Percentiles rank a stretch among this genome's conserved stretches.
These are phyloP conservation scores for Fusarium subtropicale DNA, from an alignment of 2,329 filamentous ascomycete species.

Conservation along the genomic window DNA sequence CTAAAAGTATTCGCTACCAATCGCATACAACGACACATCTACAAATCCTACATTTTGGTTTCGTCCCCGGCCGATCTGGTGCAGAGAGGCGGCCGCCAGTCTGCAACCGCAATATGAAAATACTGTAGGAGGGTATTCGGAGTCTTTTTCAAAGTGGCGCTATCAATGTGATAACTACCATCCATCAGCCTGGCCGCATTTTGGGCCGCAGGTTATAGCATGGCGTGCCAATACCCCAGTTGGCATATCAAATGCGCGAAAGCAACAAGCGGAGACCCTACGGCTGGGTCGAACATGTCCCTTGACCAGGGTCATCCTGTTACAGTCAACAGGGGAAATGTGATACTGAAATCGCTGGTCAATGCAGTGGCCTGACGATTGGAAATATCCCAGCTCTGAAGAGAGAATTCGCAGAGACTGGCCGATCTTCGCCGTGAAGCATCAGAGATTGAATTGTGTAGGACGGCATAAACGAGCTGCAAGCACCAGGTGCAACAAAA, in stretches of 20 bases:
- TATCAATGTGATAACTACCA: conserved; percentile 31
- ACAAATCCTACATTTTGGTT: conserved; percentile 19
- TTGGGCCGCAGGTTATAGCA: conserved; percentile 43
- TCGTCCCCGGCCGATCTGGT: conserved; percentile 16
- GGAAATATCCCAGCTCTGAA: not conserved
- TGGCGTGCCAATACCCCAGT: conserved; percentile 29
- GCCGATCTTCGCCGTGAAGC: conserved; percentile 10
- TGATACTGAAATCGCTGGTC: conserved; percentile 23
- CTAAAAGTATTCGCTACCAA: conserved; percentile 2
- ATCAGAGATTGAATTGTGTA: conserved; percentile 24
- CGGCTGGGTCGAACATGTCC: conserved; percentile 29
- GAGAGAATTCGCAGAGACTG: conserved; percentile 8
- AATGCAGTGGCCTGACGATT: conserved; percentile 9
- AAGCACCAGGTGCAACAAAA: conserved; percentile 26
- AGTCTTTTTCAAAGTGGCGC: conserved; percentile 41
- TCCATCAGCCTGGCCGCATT: conserved; percentile 41
- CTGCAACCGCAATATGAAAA: conserved; percentile 16
- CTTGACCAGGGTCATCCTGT: conserved; percentile 29
- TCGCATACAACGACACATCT: not conserved
- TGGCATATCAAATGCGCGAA: conserved; percentile 26
- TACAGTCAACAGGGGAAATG: conserved; percentile 26
- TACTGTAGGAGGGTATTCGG: not conserved
- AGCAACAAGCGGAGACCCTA: conserved; percentile 31
- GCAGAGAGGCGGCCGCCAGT: conserved; percentile 18
- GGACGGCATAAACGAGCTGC: conserved; percentile 44